These are phyloP conservation scores for Piloderma croceum DNA, from an alignment of 768 basidiomycete genomes.

Conservation along the genomic window DNA sequence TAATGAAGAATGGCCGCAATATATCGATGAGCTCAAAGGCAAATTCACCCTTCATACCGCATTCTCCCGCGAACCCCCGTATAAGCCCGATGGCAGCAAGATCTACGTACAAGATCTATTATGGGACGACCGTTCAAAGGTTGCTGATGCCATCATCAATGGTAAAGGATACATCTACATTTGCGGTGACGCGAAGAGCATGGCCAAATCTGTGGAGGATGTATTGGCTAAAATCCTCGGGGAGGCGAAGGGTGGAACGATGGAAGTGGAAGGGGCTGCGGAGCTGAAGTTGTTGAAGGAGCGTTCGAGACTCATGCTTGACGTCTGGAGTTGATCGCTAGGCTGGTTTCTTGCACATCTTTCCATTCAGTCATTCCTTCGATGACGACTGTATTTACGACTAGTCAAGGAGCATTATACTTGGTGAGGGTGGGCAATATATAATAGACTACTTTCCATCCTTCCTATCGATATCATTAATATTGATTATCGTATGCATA, in stretches of 20 bases:
- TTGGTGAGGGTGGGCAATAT: too few relatives aligned
- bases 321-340: conserved; percentile 95
- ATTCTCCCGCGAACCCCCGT: conserved; percentile 85
- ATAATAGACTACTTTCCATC: too few relatives aligned
- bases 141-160: conserved; percentile 85
- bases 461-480: too few relatives aligned
- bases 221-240: conserved; percentile 77
- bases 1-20: conserved; percentile 90
- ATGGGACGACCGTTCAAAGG: conserved; percentile 77
- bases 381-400: too few relatives aligned
- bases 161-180: conserved; percentile 98
- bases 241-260: conserved; percentile 88
- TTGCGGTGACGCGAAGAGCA: conserved; percentile 93
- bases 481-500: too few relatives aligned
- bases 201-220: conserved; percentile 95
- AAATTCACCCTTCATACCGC: conserved; percentile 88
- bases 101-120: conserved; percentile 98
- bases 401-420: too few relatives aligned
- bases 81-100: conserved; percentile 87
- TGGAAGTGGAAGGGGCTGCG: conserved; percentile 81
- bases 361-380: too few relatives aligned
- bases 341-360: too few relatives aligned
- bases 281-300: conserved; percentile 96
- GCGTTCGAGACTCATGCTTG: conserved; percentile 77
- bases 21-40: conserved; percentile 78